A percentile compares a stretch with the other conserved stretches of the same genome.
These are phyloP conservation scores for Globisporangium middletonii DNA, from an alignment of 352 stramenopile species.

Conservation along the genomic window DNA sequence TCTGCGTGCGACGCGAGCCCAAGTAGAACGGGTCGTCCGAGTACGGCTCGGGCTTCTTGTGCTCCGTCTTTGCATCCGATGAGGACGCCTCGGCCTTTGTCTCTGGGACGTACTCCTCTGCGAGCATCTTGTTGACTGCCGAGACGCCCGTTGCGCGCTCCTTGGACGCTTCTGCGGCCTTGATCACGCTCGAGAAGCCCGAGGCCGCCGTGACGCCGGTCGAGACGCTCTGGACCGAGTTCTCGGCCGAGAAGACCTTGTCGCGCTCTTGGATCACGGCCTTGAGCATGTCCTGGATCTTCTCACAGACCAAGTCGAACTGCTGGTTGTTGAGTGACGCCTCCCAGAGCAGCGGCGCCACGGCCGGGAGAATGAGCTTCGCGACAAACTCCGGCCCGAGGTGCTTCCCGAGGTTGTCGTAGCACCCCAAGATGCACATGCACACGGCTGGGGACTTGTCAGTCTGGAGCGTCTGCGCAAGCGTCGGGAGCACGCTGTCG, in stretches of 20 bases:
- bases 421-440: constrained; percentile 86
- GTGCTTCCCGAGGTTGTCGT: constrained; percentile 87
- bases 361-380: constrained; percentile 78
- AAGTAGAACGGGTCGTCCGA: constrained; percentile 76
- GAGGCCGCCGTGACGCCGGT: constrained; percentile 51
- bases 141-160: constrained; percentile 57
- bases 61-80: constrained; percentile 13
- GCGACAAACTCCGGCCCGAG: constrained; percentile 75
- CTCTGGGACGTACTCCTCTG: constrained; percentile 71
- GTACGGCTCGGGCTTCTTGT: constrained; percentile 55
- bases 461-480: constrained; percentile 61
- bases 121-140: constrained; percentile 73
- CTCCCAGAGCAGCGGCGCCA: constrained; percentile 79
- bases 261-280: constrained; percentile 75
- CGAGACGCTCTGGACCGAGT: constrained; percentile 55
- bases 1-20: constrained; percentile 47
- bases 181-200: constrained; percentile 61
- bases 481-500: constrained; percentile 75
- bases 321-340: constrained; percentile 69
- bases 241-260: constrained; percentile 70
- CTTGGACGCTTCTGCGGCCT: constrained; percentile 58
- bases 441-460: constrained; percentile 82
- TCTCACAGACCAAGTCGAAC: constrained; percentile 84
- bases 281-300: constrained; percentile 88
- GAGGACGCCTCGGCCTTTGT: constrained; percentile 17